Conservation (phyloP, 2,329 filamentous ascomycete genomes). For the Aspergillus novofumigatus region DNA sequence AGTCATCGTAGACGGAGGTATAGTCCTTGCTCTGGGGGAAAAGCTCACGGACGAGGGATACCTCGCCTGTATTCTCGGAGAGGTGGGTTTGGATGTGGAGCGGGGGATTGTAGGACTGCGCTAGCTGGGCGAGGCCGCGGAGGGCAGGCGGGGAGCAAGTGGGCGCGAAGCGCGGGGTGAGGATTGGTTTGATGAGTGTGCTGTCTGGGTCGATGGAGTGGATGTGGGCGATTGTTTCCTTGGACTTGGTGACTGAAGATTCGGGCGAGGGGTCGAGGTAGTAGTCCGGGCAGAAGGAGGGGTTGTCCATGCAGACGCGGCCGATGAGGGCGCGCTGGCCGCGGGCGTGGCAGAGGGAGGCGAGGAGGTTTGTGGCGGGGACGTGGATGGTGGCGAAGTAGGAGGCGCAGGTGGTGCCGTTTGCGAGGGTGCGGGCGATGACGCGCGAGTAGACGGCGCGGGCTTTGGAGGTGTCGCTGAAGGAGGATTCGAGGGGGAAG, state of each 20-base stretch:
- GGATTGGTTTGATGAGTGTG: constrained; percentile 66
- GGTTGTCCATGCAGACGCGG: constrained; percentile 88
- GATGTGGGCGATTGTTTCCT: constrained; percentile 62
- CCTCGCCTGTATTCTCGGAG: constrained; percentile 73
- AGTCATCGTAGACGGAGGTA: constrained; percentile 71
- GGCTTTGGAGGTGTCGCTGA: constrained; percentile 42
- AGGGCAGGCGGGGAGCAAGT: constrained; percentile 55
- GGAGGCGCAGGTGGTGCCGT: constrained; percentile 90
- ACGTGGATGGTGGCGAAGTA: constrained; percentile 93
- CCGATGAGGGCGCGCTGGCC: constrained; percentile 91
- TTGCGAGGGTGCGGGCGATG: constrained; percentile 72
- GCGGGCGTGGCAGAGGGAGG: constrained; percentile 69
- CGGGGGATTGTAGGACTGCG: constrained; percentile 58
- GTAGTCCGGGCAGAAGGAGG: constrained; percentile 62
- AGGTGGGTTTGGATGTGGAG: constrained; percentile 76
- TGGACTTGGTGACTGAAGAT: constrained; percentile 54
- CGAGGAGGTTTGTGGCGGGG: constrained; percentile 82
- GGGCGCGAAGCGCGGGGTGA: constrained; percentile 66
- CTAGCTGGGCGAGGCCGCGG: constrained; percentile 59
- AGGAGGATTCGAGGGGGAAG: constrained; percentile 82
- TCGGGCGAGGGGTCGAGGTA: constrained; percentile 71
- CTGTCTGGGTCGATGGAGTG: constrained; percentile 38
- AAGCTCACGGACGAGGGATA: constrained; percentile 62
- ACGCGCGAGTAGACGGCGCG: constrained; percentile 67
- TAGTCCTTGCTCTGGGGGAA: constrained; percentile 68